Percentiles rank a stretch among this genome's conserved stretches.
Conservation (phyloP, 306 rosid genomes). For the Adenanthera pavonina region DNA sequence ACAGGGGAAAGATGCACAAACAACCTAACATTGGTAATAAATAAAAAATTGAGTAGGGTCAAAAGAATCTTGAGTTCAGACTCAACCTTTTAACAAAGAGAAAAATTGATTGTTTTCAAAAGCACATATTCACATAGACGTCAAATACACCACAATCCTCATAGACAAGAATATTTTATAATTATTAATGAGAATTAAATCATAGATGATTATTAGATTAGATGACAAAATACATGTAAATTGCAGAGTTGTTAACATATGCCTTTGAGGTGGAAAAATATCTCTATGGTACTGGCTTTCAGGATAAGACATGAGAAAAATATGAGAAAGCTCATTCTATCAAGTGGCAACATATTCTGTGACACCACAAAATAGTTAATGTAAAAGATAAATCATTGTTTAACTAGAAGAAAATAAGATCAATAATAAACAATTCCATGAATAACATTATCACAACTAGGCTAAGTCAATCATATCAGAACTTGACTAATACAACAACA, state of each 20-base stretch:
- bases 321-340: neutral
- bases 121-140: neutral
- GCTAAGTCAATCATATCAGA: too few relatives aligned
- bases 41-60: neutral
- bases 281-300: too few relatives aligned
- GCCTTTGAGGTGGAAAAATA: too few relatives aligned
- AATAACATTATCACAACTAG: neutral
- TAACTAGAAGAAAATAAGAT: slow-evolving; percentile 5
- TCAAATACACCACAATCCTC: neutral
- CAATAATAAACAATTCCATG: slow-evolving; percentile 13
- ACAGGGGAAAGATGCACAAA: neutral
- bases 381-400: slow-evolving; percentile 1
- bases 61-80: neutral
- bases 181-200: neutral
- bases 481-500: too few relatives aligned
- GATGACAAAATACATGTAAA: neutral
- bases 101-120: neutral
- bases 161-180: neutral
- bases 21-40: neutral
- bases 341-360: neutral
- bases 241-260: neutral
- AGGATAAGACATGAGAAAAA: neutral
- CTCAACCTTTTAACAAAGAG: neutral
- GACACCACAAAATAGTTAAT: neutral
- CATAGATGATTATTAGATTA: neutral